Conservation (phyloP, 305 asterid genomes). For the Euphrasia arctica region DNA sequence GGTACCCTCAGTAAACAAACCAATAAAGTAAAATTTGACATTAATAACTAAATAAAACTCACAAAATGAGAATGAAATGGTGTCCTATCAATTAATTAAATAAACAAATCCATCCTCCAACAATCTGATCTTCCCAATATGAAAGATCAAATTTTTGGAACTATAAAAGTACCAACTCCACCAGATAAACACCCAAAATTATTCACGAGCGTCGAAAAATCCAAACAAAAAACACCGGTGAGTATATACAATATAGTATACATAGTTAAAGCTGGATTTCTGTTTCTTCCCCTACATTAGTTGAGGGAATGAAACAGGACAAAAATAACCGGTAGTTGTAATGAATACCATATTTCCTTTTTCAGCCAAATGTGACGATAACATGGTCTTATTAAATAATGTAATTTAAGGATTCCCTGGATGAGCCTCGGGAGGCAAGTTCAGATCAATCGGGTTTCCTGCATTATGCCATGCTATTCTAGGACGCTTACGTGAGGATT, state of each 20-base stretch:
- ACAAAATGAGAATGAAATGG: neutral
- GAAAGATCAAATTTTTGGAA: neutral
- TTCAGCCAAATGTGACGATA: neutral
- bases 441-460: conserved; percentile 57
- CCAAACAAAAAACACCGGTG: too few species aligned
- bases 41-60: neutral
- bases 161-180: neutral
- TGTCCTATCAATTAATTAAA: neutral
- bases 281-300: too few species aligned
- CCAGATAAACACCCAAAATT: neutral
- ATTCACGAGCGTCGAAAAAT: too few species aligned
- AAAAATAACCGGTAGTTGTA: too few species aligned
- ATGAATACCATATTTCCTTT: neutral
- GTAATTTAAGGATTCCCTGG: too few species aligned
- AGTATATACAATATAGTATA: too few species aligned
- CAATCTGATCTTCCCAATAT: neutral
- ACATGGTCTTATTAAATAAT: neutral
- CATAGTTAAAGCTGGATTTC: too few species aligned
- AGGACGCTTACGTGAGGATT: conserved; percentile 63
- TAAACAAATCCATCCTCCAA: neutral
- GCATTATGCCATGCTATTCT: conserved; percentile 32
- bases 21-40: too few species aligned
- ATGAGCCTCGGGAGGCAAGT: conserved; percentile 52
- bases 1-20: too few species aligned
- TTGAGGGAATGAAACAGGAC: too few species aligned